Percentiles rank a stretch among this genome's conserved stretches.
These are phyloP conservation scores for Saksenaea vasiformis DNA, from an alignment of 371 early-diverging fungal species.

Conservation along the genomic window DNA sequence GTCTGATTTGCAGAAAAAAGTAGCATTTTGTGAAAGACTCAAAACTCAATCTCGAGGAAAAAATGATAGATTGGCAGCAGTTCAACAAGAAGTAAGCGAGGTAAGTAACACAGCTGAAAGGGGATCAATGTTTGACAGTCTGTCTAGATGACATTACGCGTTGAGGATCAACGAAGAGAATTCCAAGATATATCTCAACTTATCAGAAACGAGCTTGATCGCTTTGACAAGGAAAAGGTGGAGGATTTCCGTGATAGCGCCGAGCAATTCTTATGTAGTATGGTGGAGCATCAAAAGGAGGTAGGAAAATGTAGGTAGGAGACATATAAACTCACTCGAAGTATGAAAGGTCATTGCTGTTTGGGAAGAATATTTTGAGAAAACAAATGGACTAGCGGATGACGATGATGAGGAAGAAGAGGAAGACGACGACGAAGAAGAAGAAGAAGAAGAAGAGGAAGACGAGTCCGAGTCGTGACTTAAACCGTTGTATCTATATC, in stretches of 20 bases:
- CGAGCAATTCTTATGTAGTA: conserved; percentile 71
- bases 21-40: conserved; percentile 58
- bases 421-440: conserved; percentile 7
- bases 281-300: conserved; percentile 86
- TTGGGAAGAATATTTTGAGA: conserved; percentile 71
- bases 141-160: conserved; percentile 53
- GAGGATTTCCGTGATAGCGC: conserved; percentile 80
- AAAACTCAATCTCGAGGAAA: conserved; percentile 60
- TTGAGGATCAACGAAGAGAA: conserved; percentile 56
- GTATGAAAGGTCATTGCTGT: conserved; percentile 53
- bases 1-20: conserved; percentile 65
- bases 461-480: background rate
- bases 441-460: background rate
- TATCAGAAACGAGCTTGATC: conserved; percentile 77
- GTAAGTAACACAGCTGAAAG: conserved; percentile 27
- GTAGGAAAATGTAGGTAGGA: conserved; percentile 30
- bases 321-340: background rate
- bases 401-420: conserved; percentile 23
- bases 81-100: conserved; percentile 71
- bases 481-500: background rate
- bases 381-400: conserved; percentile 34
- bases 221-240: conserved; percentile 86
- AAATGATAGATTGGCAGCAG: conserved; percentile 62
- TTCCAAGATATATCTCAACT: conserved; percentile 75
- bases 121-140: background rate